Percentiles rank a stretch among this genome's conserved stretches.
Conservation (phyloP, 768 basidiomycete species). For the Rickenella mellea region DNA sequence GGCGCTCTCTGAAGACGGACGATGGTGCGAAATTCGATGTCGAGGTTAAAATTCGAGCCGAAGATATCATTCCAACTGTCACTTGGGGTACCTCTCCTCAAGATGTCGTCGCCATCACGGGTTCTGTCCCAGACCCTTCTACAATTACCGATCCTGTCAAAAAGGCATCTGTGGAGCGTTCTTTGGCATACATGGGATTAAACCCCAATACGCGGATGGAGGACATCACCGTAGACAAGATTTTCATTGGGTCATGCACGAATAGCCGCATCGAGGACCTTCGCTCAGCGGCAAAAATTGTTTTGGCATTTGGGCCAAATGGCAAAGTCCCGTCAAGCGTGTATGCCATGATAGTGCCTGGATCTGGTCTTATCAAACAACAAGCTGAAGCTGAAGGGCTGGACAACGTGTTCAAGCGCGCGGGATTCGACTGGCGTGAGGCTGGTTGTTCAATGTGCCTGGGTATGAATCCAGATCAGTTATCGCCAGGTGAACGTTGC, state of each 20-base stretch:
- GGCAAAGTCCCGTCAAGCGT: conserved; percentile 68
- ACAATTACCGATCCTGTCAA: conserved; percentile 54
- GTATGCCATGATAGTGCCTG: conserved; percentile 86
- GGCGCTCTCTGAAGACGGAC: conserved; percentile 72
- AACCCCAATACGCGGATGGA: conserved; percentile 70
- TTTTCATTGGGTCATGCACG: conserved; percentile 92
- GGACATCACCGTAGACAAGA: conserved; percentile 74
- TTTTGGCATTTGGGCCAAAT: conserved; percentile 63
- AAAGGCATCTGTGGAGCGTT: conserved; percentile 61
- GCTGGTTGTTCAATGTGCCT: conserved; percentile 95
- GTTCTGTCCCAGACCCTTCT: conserved; percentile 68
- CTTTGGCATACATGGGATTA: conserved; percentile 84
- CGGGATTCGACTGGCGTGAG: conserved; percentile 93
- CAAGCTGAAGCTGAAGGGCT: conserved; percentile 88
- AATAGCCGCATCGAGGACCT: conserved; percentile 92
- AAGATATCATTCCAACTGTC: conserved; percentile 82
- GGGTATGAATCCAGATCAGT: conserved; percentile 92
- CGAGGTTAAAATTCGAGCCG: conserved; percentile 70
- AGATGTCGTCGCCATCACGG: conserved; percentile 78
- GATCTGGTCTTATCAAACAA: conserved; percentile 83
- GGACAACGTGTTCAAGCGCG: conserved; percentile 77
- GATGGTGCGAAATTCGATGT: conserved; percentile 79
- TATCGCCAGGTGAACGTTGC: conserved; percentile 74
- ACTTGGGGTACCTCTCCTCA: conserved; percentile 94
- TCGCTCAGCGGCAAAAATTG: conserved; percentile 72